Evolutionary conservation across 179 eudicot genomes (phyloP), one percentile per base, ranked within the genome.

Genomic region (Beta corolliflora): DNA sequence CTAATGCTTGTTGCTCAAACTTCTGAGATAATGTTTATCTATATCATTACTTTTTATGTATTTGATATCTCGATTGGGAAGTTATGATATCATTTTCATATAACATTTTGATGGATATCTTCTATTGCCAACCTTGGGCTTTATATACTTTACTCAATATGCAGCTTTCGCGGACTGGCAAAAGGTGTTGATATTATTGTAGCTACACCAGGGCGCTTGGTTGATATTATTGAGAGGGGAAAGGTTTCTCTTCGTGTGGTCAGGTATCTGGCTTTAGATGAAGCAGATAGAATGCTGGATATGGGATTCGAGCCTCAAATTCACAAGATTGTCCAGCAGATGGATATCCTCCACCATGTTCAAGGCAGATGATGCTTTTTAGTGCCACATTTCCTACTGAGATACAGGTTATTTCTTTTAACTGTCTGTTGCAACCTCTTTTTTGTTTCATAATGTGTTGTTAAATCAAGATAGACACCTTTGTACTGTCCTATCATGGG

Each of bases 301-400:
- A 93, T 93, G 98, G 98, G 96, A 25, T 93, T 93, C 82, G 98
- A 92, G 81, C 98, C 90, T 46, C 96, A 93, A 71, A 89, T 93
- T 44, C 83, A 96, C 25, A 93, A 83, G 87, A 89, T 93, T 81
- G 97, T 92, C 44, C 81, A 93, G 89, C 87, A 87, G 65, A 87
- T 88, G 88, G 92, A 83, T 64, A 92, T 92, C 98, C 98, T 50
- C 86, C 82, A 12, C 87, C 93, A 46, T 94, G 96, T 71, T 59
- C 79, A 69, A 90, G 98, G 83, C 98, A 94, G 79, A 94, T 97
- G 4, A 71, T 94, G 92, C 97, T 94, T 68, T 94, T 91, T 81
- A 94, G 95, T 83, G 98, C 98, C 53, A 94, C 98, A 31, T 94
- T 92, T 84, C 98, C 97, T 9, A 16, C 85, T 75, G 97, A 91